These are phyloP conservation scores for Aspergillus jensenii DNA, from an alignment of 2,329 filamentous ascomycete species.

Conservation along the genomic window DNA sequence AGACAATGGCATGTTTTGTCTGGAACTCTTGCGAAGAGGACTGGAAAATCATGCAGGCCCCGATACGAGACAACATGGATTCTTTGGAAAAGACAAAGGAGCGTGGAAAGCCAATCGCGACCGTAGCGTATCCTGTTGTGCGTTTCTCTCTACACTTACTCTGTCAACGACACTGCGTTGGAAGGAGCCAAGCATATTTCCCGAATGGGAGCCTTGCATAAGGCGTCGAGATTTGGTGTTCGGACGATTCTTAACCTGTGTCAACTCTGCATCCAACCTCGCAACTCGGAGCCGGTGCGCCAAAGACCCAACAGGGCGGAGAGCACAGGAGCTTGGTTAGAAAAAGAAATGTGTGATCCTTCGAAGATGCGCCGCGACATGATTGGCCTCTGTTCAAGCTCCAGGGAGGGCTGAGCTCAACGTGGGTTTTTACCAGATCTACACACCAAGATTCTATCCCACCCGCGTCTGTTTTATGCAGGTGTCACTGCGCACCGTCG, in stretches of 20 bases:
- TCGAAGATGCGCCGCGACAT: neutral
- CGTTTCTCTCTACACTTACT: neutral
- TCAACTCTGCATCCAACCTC: neutral
- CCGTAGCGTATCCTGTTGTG: slow-evolving; percentile 3
- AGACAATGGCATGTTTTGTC: neutral
- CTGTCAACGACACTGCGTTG: slow-evolving; percentile 3
- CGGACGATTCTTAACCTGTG: neutral
- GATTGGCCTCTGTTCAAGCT: slow-evolving; percentile 1
- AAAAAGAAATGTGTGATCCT: slow-evolving; percentile 7
- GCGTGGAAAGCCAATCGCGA: slow-evolving; percentile 3
- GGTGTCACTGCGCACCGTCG: slow-evolving; percentile 7
- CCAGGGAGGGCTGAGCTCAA: slow-evolving; percentile 4
- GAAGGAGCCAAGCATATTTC: slow-evolving; percentile 10
- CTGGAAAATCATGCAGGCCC: neutral
- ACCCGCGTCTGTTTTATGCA: slow-evolving; percentile 13
- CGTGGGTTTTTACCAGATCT: slow-evolving; percentile 9
- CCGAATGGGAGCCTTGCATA: slow-evolving; percentile 11
- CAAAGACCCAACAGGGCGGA: neutral
- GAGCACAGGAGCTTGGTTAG: neutral
- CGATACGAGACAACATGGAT: slow-evolving; percentile 4
- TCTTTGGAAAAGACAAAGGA: neutral
- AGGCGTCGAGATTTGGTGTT: slow-evolving; percentile 5
- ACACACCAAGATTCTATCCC: slow-evolving; percentile 6
- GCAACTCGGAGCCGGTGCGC: neutral
- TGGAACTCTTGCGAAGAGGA: neutral